Evolutionary conservation across 2,329 filamentous ascomycete species (phyloP).

Genomic region (Penicillium sp.): DNA sequence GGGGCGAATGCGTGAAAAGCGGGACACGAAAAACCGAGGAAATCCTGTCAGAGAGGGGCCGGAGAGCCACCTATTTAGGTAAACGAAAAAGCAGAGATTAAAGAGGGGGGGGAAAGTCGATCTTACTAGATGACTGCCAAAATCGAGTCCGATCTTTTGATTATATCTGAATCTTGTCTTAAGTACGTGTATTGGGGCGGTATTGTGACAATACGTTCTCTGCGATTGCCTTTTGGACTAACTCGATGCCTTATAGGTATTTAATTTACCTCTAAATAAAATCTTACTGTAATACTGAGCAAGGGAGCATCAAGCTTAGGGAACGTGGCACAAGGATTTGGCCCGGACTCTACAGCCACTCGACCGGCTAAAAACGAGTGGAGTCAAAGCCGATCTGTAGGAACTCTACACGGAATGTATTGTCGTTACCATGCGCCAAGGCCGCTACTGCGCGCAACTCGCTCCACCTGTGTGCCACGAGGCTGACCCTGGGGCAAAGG

Average conservation of each 20-base stretch:
- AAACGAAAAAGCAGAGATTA: background rate
- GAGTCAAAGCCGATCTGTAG: background rate
- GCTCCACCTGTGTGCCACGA: conserved; percentile 26
- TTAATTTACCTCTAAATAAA: too few relatives aligned
- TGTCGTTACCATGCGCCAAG: conserved; percentile 23
- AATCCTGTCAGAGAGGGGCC: conserved; percentile 4
- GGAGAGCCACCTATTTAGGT: background rate
- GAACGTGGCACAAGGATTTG: conserved; percentile 12
- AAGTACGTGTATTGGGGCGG: background rate
- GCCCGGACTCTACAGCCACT: background rate
- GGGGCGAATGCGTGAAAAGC: conserved; percentile 2
- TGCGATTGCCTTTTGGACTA: background rate
- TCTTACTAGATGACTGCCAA: background rate
- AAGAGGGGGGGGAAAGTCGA: background rate
- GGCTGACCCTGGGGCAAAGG: conserved; percentile 15
- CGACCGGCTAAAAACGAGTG: background rate
- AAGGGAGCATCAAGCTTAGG: conserved; percentile 12
- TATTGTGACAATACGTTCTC: background rate
- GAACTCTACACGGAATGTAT: conserved; percentile 5
- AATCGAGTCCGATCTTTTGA: background rate
- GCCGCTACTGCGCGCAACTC: conserved; percentile 24
- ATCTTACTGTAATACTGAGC: background rate
- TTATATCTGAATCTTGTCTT: background rate
- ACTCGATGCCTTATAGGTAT: background rate
- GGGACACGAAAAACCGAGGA: conserved; percentile 2